Evolutionary conservation across 495 filamentous ascomycete species (phyloP), one percentile per base, ranked within the genome.

Genomic region (Penicillium paradoxum): DNA sequence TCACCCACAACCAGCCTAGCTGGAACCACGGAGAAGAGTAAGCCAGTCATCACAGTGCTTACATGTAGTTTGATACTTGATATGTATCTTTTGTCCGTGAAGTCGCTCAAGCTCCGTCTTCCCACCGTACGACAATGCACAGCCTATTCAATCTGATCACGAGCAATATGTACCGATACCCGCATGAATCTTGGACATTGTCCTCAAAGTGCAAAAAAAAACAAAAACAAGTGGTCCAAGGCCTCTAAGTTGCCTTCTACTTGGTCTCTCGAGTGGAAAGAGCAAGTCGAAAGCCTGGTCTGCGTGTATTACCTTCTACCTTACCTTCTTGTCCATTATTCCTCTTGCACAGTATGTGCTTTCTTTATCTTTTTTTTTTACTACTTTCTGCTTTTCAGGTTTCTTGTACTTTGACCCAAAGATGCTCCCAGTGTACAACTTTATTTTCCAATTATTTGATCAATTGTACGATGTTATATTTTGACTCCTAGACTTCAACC

Each of bases 91-190:
- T 24, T 24, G 29, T 36, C 38, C 14, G 33, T 11, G 44, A 54
- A 55, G 47, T 43, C 48, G 30, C 53, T 57, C 52, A 41, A 66
- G 53, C 66, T 54, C 51, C 59, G 53, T 34, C 67, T 58, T 59
- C 54, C 51, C 45, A 56, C 58, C 34, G 68, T 61, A 70, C 66
- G 58, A 69, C 60, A 60, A 21, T 51, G 39, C 33, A 58, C 33
- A 47, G 58, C 51, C 51, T 38, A 46, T 32, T 45, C 27, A 41
- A 18, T 44, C 41, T 15, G 49, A 64, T 59, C 53, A 64, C 40
- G 62, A 65, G 51, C 51, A 32, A 62, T 55, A 55, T 62, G 56
- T 65, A 65, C 54, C 51, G 59, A 65, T 65, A 62, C 62, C 62
- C 62, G 54, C 36, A 49, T 43, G 38, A 51, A 48, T 10, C 24